Evolutionary conservation across 169 alveolate species (phyloP).

Genomic region (Eimeria tenella): DNA sequence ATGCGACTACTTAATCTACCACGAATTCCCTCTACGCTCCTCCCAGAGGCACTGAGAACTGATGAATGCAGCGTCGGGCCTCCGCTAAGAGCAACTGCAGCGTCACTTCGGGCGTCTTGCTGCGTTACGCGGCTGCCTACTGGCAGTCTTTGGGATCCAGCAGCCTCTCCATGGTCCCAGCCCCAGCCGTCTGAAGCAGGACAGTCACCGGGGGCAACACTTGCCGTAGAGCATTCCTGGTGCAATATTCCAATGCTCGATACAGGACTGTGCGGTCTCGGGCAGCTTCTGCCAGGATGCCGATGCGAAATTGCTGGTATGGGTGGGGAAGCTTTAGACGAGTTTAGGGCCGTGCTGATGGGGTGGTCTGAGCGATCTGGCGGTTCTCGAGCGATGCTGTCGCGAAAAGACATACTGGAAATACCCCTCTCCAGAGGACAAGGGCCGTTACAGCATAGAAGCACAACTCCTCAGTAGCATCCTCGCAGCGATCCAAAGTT

Average conservation of each 20-base stretch:
- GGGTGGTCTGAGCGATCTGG: not conserved
- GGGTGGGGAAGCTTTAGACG: not conserved
- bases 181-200: not conserved
- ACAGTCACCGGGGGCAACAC: not conserved
- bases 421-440: no score
- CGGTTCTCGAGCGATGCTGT: slow-evolving; percentile 14
- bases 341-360: not conserved
- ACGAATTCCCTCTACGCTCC: not conserved
- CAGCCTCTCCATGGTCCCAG: not conserved
- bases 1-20: slow-evolving; percentile 18
- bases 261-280: not conserved
- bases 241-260: not conserved
- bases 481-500: no score
- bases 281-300: not conserved
- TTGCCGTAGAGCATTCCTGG: not conserved
- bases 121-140: not conserved
- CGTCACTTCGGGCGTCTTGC: not conserved
- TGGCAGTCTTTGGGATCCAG: not conserved
- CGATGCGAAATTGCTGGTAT: not conserved
- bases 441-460: no score
- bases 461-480: no score
- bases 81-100: not conserved
- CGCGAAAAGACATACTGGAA: slow-evolving; percentile 36
- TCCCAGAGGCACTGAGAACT: slow-evolving; percentile 26
- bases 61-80: not conserved